phyloP scores from a whole-genome alignment of 1,284 basidiomycete species.

The Ustilago xerochloae region DNA sequence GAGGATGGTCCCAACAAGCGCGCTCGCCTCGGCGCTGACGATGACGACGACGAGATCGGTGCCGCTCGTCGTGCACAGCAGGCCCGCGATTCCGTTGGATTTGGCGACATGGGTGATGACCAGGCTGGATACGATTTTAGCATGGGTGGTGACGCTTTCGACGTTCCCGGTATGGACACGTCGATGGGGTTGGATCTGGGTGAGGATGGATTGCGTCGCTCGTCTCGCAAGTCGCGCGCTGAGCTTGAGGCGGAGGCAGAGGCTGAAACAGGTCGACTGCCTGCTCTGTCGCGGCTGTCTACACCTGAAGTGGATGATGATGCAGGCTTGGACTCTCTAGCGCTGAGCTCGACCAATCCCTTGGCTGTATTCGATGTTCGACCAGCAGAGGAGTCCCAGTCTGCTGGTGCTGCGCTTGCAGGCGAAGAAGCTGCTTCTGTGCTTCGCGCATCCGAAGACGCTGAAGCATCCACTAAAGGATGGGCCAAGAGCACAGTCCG shows the following conservation, averaged over 20 bases:
- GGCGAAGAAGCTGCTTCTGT: constrained; percentile 70
- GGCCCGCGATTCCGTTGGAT: constrained; percentile 36
- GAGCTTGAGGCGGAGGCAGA: constrained; percentile 32
- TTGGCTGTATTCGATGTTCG: constrained; percentile 84
- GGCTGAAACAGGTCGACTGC: constrained; percentile 42
- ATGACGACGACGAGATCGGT: constrained; percentile 66
- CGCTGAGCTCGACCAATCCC: constrained; percentile 78
- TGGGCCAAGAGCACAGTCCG: constrained; percentile 89
- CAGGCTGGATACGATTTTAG: constrained; percentile 27
- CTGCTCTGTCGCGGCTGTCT: constrained; percentile 54
- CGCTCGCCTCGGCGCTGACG: constrained; percentile 40
- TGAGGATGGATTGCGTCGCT: constrained; percentile 43
- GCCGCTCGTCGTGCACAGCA: constrained; percentile 35
- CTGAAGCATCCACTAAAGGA: constrained; percentile 72
- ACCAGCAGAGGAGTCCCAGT: constrained; percentile 66
- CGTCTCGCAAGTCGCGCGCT: constrained; percentile 34
- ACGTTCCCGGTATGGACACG: constrained; percentile 31
- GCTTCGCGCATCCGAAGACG: constrained; percentile 68
- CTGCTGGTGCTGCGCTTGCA: constrained; percentile 40
- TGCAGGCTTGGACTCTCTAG: constrained; percentile 72
- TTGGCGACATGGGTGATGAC: constrained; percentile 44
- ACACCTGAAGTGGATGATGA: constrained; percentile 75
- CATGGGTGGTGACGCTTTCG: constrained; percentile 33
- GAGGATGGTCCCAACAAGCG: constrained; percentile 64
- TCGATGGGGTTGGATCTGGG: constrained; percentile 28